These are phyloP conservation scores for Mercurialis annua DNA, from an alignment of 345 rosid genomes.

Conservation along the genomic window DNA sequence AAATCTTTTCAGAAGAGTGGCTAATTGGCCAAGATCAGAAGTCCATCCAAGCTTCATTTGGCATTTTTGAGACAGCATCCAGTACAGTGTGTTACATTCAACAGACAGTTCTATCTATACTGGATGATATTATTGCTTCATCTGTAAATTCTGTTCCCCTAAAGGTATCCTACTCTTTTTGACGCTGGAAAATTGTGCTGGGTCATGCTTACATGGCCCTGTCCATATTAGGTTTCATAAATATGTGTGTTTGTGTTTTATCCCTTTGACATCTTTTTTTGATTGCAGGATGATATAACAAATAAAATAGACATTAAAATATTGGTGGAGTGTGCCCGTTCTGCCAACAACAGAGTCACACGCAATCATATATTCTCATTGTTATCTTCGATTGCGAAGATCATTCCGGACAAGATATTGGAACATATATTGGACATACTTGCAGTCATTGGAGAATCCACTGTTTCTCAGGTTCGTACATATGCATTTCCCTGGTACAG, in stretches of 20 bases:
- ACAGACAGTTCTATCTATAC: conserved; percentile 58
- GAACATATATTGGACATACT: conserved; percentile 63
- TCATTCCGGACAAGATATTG: conserved; percentile 57
- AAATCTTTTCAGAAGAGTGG: conserved; percentile 50
- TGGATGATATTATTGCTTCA: conserved; percentile 63
- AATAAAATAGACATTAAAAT: conserved; percentile 47
- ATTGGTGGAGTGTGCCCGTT: conserved; percentile 65
- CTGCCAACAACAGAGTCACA: conserved; percentile 52
- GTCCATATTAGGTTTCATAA: conserved; percentile 4
- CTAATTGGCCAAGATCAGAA: conserved; percentile 32
- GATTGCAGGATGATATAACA: conserved; percentile 49
- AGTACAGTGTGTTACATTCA: conserved; percentile 43
- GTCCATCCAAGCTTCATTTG: conserved; percentile 39
- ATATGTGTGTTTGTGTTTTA: not conserved
- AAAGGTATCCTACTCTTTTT: conserved; percentile 45
- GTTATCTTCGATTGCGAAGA: conserved; percentile 56
- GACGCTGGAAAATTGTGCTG: conserved; percentile 10
- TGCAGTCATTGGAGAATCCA: conserved; percentile 69
- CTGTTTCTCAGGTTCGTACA: conserved; percentile 67
- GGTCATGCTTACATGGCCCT: conserved; percentile 1
- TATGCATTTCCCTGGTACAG: conserved; percentile 14
- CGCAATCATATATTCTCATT: conserved; percentile 63
- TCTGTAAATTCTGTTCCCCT: conserved; percentile 26
- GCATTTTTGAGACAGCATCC: conserved; percentile 32
- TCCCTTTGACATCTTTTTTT: conserved; percentile 8